Percentiles rank a stretch among this genome's conserved stretches.
Conservation (phyloP, 495 filamentous ascomycete species). For the Usnea hakonensis region DNA sequence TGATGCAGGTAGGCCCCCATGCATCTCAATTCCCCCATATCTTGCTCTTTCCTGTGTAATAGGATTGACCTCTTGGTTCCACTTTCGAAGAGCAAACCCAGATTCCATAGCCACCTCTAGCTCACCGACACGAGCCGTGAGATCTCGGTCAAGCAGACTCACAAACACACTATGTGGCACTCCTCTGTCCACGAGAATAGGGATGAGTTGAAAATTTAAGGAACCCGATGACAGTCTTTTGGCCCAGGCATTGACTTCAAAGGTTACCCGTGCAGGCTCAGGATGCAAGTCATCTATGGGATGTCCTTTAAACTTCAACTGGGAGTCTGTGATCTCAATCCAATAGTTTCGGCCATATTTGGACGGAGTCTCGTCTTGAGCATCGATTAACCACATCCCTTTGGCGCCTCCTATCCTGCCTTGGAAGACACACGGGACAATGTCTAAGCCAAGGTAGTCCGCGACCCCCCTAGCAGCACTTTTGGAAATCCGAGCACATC, state of each 20-base stretch:
- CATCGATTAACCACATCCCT: constrained; percentile 78
- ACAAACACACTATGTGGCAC: constrained; percentile 42
- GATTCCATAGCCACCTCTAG: constrained; percentile 50
- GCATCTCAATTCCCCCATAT: constrained; percentile 33
- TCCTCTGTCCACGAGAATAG: constrained; percentile 63
- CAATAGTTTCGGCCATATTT: constrained; percentile 39
- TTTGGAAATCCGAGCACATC: constrained; percentile 64
- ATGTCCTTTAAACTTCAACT: constrained; percentile 69
- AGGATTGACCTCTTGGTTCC: constrained; percentile 40
- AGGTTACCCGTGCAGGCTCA: constrained; percentile 51
- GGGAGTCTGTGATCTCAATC: constrained; percentile 74
- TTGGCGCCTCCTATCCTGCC: constrained; percentile 78
- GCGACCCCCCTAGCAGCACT: constrained; percentile 53
- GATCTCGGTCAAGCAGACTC: constrained; percentile 48
- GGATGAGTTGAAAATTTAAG: constrained; percentile 73
- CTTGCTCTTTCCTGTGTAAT: constrained; percentile 20
- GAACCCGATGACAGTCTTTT: constrained; percentile 52
- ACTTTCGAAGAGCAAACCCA: constrained; percentile 44
- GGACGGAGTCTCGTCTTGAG: constrained; percentile 35
- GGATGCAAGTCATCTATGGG: constrained; percentile 35
- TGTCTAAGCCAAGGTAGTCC: constrained; percentile 48
- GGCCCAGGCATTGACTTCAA: constrained; percentile 63
- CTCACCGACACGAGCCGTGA: constrained; percentile 50
- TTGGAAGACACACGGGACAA: constrained; percentile 69
- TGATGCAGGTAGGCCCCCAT: constrained; percentile 46